phyloP scores from a whole-genome alignment of 2,329 filamentous ascomycete genomes.

The Fusarium guadeloupense region DNA sequence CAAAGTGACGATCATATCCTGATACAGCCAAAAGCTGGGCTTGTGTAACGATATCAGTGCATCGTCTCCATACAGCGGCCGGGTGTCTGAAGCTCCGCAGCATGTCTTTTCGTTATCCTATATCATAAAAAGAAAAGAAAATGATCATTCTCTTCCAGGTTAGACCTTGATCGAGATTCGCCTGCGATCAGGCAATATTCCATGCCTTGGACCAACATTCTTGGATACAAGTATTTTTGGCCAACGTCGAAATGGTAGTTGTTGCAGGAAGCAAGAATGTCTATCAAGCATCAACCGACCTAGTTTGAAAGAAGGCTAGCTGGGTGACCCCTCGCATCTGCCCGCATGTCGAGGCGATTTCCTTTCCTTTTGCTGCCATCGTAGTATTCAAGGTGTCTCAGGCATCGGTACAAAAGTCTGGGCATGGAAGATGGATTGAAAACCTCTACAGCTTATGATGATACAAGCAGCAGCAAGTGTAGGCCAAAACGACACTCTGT shows the following conservation, averaged over 20 bases:
- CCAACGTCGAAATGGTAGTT: slow-evolving; percentile 4
- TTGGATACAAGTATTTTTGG: slow-evolving; percentile 9
- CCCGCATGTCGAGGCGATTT: slow-evolving; percentile 7
- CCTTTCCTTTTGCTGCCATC: slow-evolving; percentile 18
- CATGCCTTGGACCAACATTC: slow-evolving; percentile 3
- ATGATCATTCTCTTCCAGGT: not conserved
- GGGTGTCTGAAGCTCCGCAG: slow-evolving; percentile 10
- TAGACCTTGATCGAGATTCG: slow-evolving; percentile 6
- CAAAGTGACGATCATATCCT: slow-evolving; percentile 24
- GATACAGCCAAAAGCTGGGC: slow-evolving; percentile 14
- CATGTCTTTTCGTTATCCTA: slow-evolving; percentile 16
- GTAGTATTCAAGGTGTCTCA: slow-evolving; percentile 1
- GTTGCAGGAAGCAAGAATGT: slow-evolving; percentile 15
- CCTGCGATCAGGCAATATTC: slow-evolving; percentile 1
- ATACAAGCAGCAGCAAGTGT: not conserved
- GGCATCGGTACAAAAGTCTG: slow-evolving; percentile 2
- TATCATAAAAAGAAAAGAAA: not conserved
- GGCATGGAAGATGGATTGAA: too few relatives aligned
- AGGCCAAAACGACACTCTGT: not conserved
- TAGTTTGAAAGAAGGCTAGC: slow-evolving; percentile 22
- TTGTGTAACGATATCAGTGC: slow-evolving; percentile 28
- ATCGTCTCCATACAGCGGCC: not conserved
- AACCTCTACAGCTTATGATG: not conserved
- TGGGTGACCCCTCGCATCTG: slow-evolving; percentile 5
- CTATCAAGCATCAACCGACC: slow-evolving; percentile 19